phyloP scores from a whole-genome alignment of 1,139 yeast species.

The Candida mesenterica region DNA sequence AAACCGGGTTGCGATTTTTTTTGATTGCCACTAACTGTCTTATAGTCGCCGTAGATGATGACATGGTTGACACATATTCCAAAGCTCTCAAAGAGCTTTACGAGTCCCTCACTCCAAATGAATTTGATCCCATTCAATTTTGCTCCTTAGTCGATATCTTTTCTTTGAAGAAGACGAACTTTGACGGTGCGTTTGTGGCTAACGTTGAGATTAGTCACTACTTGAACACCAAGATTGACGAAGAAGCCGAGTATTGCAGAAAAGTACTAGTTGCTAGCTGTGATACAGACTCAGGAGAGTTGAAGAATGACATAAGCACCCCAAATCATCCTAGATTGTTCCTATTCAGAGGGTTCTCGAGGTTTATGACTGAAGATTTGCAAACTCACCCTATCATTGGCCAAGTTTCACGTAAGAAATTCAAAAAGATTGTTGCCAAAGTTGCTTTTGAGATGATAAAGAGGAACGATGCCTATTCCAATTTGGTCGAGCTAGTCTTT shows the following conservation, averaged over 20 bases:
- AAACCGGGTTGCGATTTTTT: not conserved
- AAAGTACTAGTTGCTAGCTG: conserved; percentile 37
- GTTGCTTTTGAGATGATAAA: conserved; percentile 65
- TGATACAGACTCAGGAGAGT: conserved; percentile 40
- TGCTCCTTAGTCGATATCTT: conserved; percentile 39
- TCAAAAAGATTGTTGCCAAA: conserved; percentile 49
- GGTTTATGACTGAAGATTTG: conserved; percentile 60
- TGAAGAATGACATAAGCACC: conserved; percentile 34
- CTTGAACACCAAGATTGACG: conserved; percentile 34
- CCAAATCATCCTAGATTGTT: conserved; percentile 50
- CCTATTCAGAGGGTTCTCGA: conserved; percentile 56
- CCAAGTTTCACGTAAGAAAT: conserved; percentile 43
- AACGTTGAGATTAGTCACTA: conserved; percentile 30
- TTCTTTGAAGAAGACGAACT: conserved; percentile 19
- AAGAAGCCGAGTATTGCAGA: conserved; percentile 36
- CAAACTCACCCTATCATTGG: conserved; percentile 37
- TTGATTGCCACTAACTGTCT: conserved; percentile 14
- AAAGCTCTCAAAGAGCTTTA: conserved; percentile 42
- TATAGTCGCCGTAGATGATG: conserved; percentile 47
- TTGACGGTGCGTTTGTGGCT: conserved; percentile 19
- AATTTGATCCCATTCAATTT: conserved; percentile 29
- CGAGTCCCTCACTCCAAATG: conserved; percentile 24
- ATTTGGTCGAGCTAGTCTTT: conserved; percentile 56
- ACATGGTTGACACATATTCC: conserved; percentile 49
- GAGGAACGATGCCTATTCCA: conserved; percentile 64